A percentile compares a stretch with the other conserved stretches of the same genome.
Evolutionary conservation across 1,284 basidiomycete species (phyloP).

Genomic region (Ceratobasidium sp.): DNA sequence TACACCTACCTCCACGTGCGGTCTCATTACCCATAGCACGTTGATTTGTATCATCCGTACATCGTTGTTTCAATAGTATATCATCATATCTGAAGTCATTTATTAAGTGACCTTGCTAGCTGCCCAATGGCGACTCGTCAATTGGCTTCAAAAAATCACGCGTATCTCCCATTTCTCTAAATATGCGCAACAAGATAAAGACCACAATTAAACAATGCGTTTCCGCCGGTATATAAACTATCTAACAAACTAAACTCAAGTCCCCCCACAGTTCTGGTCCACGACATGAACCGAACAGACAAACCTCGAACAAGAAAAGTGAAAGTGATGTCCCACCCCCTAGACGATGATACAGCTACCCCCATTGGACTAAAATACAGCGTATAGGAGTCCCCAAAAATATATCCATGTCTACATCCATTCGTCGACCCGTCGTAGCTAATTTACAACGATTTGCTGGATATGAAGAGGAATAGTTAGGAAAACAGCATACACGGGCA

Average conservation of each 20-base stretch:
- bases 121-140: neutral
- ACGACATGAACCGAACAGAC: slow-evolving; percentile 1
- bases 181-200: slow-evolving; percentile 24
- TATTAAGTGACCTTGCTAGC: neutral
- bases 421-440: slow-evolving; percentile 14
- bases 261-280: neutral
- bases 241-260: slow-evolving; percentile 13
- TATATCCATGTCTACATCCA: slow-evolving; percentile 38
- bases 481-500: neutral
- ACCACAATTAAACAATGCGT: slow-evolving; percentile 24
- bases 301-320: slow-evolving; percentile 35
- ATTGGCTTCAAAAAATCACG: slow-evolving; percentile 35
- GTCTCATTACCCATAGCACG: neutral
- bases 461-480: neutral
- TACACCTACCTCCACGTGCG: neutral
- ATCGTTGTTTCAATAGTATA: slow-evolving; percentile 10
- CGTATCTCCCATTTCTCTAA: slow-evolving; percentile 19
- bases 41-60: slow-evolving; percentile 1
- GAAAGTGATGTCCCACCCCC: slow-evolving; percentile 19
- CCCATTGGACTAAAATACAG: slow-evolving; percentile 38
- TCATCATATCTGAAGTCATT: neutral
- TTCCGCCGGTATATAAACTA: slow-evolving; percentile 41
- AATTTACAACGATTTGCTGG: slow-evolving; percentile 37
- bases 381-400: slow-evolving; percentile 23
- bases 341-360: slow-evolving; percentile 29